These are phyloP conservation scores for Lippia alba DNA, from an alignment of 305 asterid genomes.

Conservation along the genomic window DNA sequence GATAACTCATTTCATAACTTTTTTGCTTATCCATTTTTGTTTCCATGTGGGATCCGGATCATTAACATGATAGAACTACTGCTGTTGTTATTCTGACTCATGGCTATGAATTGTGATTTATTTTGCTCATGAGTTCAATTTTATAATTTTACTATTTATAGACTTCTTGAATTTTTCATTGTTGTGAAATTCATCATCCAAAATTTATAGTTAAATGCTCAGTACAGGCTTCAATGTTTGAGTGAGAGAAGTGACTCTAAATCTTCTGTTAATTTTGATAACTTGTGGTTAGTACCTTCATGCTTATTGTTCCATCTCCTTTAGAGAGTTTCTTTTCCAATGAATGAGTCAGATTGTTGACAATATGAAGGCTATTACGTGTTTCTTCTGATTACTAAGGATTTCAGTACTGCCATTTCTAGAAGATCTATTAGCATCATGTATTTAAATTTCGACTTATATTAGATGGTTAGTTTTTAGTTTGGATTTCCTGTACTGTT, in stretches of 20 bases:
- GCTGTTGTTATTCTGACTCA: neutral
- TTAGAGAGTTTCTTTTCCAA: neutral
- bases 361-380: neutral
- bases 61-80: neutral
- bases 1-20: no score
- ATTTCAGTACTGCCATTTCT: slow-evolving; percentile 1
- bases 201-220: slow-evolving; percentile 3
- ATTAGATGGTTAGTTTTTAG: neutral
- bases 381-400: slow-evolving; percentile 2
- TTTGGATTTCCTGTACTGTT: slow-evolving; percentile 21
- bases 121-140: neutral
- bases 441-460: slow-evolving; percentile 5
- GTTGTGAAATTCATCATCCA: neutral
- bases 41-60: no score
- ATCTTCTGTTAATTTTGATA: neutral
- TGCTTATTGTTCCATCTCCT: slow-evolving; percentile 18
- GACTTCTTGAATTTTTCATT: neutral
- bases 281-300: slow-evolving; percentile 16
- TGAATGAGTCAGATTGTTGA: slow-evolving; percentile 12
- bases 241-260: slow-evolving; percentile 2
- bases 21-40: no score
- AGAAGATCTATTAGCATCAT: slow-evolving; percentile 14
- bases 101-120: slow-evolving; percentile 6
- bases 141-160: slow-evolving; percentile 1
- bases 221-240: neutral